These are phyloP conservation scores for Blepharisma japonicum DNA, from an alignment of 73 alveolate genomes.

Conservation along the genomic window DNA sequence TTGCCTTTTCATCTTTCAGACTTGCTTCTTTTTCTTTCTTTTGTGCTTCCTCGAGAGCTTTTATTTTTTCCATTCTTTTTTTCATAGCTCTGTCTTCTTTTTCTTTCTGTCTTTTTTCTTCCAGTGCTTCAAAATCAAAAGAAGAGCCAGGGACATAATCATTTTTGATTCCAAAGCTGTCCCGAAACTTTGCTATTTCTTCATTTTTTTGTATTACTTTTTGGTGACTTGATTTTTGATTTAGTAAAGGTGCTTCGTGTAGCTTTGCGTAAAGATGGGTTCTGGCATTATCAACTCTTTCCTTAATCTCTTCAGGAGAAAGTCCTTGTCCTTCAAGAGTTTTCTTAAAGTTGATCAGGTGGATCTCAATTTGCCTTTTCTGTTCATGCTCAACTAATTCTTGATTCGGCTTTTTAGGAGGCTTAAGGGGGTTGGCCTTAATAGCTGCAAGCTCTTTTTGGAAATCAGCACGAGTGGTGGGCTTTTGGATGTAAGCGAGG, in stretches of 20 bases:
- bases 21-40: too few species aligned
- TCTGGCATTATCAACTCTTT: constrained; percentile 58
- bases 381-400: constrained; percentile 87
- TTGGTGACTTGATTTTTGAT: constrained; percentile 71
- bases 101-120: constrained; percentile 65
- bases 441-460: constrained; percentile 71
- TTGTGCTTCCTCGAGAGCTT: too few species aligned
- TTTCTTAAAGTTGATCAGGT: constrained; percentile 54
- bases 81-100: constrained; percentile 62
- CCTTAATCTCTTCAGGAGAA: constrained; percentile 63
- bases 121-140: constrained; percentile 85
- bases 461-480: constrained; percentile 61
- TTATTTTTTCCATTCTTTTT: constrained; percentile 22
- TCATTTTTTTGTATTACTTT: constrained; percentile 73
- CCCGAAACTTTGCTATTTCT: constrained; percentile 69
- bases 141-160: constrained; percentile 89
- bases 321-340: constrained; percentile 58
- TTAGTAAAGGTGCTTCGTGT: constrained; percentile 54
- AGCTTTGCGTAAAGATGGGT: constrained; percentile 53
- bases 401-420: constrained; percentile 82
- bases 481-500: constrained; percentile 69
- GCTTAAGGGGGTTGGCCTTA: constrained; percentile 84
- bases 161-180: constrained; percentile 79
- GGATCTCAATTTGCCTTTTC: constrained; percentile 81
- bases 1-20: too few species aligned